Percentiles rank a stretch among this genome's conserved stretches.
Conservation (phyloP, 2,329 filamentous ascomycete species). For the Diplodia corticola region DNA sequence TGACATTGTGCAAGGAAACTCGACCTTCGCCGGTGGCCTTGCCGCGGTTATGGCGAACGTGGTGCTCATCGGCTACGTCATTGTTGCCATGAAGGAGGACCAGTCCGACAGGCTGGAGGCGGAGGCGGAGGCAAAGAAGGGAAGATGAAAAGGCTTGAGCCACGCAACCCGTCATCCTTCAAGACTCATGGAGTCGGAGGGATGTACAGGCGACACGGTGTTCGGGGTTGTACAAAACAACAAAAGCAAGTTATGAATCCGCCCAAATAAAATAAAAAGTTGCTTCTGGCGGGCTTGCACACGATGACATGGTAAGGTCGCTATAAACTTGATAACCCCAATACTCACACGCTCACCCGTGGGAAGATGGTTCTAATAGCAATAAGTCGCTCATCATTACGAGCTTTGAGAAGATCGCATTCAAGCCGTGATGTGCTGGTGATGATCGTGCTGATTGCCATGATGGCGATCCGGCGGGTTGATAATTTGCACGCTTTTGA, state of each 20-base stretch:
- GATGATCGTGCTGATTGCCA: too few relatives aligned
- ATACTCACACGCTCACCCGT: too few relatives aligned
- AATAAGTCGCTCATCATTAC: too few relatives aligned
- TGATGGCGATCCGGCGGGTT: too few relatives aligned
- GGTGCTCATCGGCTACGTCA: constrained; percentile 83
- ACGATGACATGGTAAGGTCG: background rate
- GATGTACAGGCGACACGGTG: background rate
- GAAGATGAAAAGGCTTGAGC: constrained; percentile 22
- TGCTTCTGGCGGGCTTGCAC: background rate
- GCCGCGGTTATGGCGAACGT: constrained; percentile 91
- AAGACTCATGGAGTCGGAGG: background rate
- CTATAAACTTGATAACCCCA: background rate
- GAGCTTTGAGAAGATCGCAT: too few relatives aligned
- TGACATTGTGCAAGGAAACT: constrained; percentile 65
- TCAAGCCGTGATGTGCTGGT: too few relatives aligned
- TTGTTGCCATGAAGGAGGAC: constrained; percentile 91
- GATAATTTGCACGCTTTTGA: too few relatives aligned
- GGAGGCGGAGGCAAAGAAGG: constrained; percentile 48
- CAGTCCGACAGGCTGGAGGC: constrained; percentile 51
- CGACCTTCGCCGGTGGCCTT: constrained; percentile 79
- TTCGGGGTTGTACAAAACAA: background rate
- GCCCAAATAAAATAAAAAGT: background rate
- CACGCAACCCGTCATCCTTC: background rate
- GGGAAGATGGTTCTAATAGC: too few relatives aligned
- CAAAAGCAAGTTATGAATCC: background rate